A percentile compares a stretch with the other conserved stretches of the same genome.
phyloP scores from a whole-genome alignment of 345 rosid species.

The Salix caprea region DNA sequence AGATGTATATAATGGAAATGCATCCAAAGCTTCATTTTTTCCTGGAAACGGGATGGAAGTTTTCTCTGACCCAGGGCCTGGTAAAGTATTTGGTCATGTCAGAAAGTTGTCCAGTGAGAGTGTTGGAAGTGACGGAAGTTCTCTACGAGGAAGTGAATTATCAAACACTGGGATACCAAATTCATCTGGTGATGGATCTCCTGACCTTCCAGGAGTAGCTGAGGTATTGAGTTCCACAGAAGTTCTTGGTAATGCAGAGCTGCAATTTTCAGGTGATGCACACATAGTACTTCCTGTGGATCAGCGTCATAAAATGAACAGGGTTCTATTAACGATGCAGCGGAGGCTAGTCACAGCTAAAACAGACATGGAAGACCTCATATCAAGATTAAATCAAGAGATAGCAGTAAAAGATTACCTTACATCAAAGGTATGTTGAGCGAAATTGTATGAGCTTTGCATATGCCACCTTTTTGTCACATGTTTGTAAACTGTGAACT shows the following conservation, averaged over 20 bases:
- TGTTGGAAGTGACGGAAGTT: conserved; percentile 61
- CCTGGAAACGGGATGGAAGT: conserved; percentile 50
- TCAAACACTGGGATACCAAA: conserved; percentile 59
- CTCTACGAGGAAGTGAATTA: conserved; percentile 58
- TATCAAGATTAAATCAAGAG: conserved; percentile 87
- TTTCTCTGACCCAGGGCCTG: conserved; percentile 57
- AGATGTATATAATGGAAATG: conserved; percentile 50
- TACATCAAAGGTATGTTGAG: conserved; percentile 58
- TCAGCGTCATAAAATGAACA: conserved; percentile 74
- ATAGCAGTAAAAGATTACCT: conserved; percentile 84
- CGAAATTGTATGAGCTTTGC: not conserved
- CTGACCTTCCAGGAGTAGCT: conserved; percentile 47
- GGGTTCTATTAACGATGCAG: conserved; percentile 68
- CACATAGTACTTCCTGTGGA: conserved; percentile 74
- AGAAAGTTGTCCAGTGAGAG: conserved; percentile 71
- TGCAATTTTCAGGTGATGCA: conserved; percentile 45
- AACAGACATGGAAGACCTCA: conserved; percentile 97
- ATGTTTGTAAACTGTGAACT: not conserved
- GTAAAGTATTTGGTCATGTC: conserved; percentile 50
- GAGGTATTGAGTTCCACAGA: conserved; percentile 42
- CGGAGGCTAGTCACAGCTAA: conserved; percentile 75
- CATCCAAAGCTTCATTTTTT: conserved; percentile 45
- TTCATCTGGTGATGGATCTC: conserved; percentile 55
- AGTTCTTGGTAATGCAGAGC: conserved; percentile 34
- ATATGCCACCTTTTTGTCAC: not conserved